phyloP scores from a whole-genome alignment of 495 filamentous ascomycete genomes.

The Penicillium verhagenii region DNA sequence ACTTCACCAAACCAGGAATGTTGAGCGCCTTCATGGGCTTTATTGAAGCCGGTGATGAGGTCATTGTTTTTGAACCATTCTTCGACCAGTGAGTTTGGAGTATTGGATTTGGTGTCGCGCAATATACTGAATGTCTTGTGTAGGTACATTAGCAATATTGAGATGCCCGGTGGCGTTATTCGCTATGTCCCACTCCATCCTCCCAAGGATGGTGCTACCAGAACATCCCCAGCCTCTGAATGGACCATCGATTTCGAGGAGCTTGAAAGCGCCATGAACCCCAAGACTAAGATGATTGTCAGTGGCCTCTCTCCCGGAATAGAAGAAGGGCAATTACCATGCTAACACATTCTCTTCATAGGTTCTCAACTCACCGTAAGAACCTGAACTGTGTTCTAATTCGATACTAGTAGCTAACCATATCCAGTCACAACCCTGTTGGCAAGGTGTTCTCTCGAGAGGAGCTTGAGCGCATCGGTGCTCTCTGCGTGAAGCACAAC shows the following conservation, averaged over 20 bases:
- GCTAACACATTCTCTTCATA: conserved; percentile 6
- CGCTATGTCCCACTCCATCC: conserved; percentile 92
- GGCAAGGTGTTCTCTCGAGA: conserved; percentile 87
- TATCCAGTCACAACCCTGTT: conserved; percentile 85
- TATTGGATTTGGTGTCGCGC: neutral
- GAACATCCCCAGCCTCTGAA: conserved; percentile 79
- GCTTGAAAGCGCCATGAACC: conserved; percentile 80
- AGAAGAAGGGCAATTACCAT: no score
- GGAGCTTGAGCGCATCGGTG: conserved; percentile 83
- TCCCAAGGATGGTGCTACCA: conserved; percentile 74
- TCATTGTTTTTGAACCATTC: conserved; percentile 97
- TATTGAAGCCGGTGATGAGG: conserved; percentile 90
- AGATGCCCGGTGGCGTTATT: conserved; percentile 93
- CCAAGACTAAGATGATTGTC: conserved; percentile 92
- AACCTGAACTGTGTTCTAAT: no score
- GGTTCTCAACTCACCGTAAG: conserved; percentile 48
- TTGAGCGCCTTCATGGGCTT: conserved; percentile 97
- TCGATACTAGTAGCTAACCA: conserved; percentile 10
- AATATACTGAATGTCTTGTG: conserved; percentile 6
- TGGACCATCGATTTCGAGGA: conserved; percentile 85
- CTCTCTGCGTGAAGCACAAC: conserved; percentile 88
- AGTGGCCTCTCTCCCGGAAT: conserved; percentile 34
- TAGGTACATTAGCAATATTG: conserved; percentile 92
- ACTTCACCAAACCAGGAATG: conserved; percentile 46
- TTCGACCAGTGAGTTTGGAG: conserved; percentile 82